phyloP scores from a whole-genome alignment of 1,284 basidiomycete genomes.

The Cyathus pygmaeus region DNA sequence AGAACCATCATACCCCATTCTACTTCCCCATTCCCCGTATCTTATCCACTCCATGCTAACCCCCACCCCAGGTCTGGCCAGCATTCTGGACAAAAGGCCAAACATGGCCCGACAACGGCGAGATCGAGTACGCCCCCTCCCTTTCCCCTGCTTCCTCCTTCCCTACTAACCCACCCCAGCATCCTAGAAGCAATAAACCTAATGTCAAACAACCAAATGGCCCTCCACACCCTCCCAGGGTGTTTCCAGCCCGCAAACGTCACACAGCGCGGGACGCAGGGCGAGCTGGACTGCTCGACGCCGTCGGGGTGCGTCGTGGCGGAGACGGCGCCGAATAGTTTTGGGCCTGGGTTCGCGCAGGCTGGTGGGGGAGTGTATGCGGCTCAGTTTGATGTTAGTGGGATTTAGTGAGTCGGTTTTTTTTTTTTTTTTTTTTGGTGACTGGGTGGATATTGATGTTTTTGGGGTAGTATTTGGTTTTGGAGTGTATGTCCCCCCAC shows the following conservation, averaged over 20 bases:
- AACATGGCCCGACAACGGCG: conserved; percentile 29
- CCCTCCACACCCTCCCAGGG: conserved; percentile 26
- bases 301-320: conserved; percentile 70
- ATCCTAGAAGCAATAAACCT: conserved; percentile 12
- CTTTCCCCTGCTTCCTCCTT: background rate
- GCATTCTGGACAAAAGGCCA: conserved; percentile 27
- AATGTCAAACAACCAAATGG: conserved; percentile 3
- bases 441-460: background rate
- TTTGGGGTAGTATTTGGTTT: conserved; percentile 77
- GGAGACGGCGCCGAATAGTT: conserved; percentile 69
- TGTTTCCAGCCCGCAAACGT: conserved; percentile 50
- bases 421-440: background rate
- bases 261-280: conserved; percentile 36
- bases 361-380: conserved; percentile 82
- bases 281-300: conserved; percentile 57
- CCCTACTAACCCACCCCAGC: background rate
- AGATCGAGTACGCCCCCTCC: conserved; percentile 20
- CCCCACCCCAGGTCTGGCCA: conserved; percentile 22
- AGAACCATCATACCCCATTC: too few relatives aligned
- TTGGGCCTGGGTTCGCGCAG: conserved; percentile 63
- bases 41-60: background rate
- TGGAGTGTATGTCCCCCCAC: conserved; percentile 64
- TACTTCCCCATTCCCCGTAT: background rate
- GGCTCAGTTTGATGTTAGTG: conserved; percentile 67
- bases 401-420: conserved; percentile 51